Conservation (phyloP, 2,329 filamentous ascomycete species). For the Colletotrichum destructivum region DNA sequence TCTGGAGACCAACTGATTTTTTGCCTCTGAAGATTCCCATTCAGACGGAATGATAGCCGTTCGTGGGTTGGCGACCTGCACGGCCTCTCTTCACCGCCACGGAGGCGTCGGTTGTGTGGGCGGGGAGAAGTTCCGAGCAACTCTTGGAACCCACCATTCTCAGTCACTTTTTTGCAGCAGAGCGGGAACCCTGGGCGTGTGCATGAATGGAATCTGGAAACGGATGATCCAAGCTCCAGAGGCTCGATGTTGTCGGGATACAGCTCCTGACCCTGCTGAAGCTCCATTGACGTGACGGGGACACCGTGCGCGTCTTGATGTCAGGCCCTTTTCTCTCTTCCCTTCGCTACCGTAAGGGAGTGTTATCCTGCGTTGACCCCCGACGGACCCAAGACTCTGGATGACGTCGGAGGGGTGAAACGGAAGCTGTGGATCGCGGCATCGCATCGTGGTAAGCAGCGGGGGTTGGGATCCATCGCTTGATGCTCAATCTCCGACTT, state of each 20-base stretch:
- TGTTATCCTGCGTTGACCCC: background rate
- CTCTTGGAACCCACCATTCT: constrained; percentile 36
- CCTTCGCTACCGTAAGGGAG: background rate
- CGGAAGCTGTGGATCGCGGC: constrained; percentile 40
- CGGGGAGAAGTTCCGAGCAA: constrained; percentile 36
- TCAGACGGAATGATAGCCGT: constrained; percentile 31
- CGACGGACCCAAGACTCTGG: constrained; percentile 34
- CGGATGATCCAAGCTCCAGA: constrained; percentile 32
- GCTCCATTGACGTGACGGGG: constrained; percentile 13
- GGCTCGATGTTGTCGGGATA: constrained; percentile 12
- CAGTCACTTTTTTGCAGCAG: constrained; percentile 36
- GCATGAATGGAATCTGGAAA: constrained; percentile 37
- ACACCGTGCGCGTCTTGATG: constrained; percentile 14
- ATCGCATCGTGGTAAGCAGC: constrained; percentile 36
- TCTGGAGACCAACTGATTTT: constrained; percentile 31
- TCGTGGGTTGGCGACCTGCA: constrained; percentile 38
- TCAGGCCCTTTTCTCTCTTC: background rate
- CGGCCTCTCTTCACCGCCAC: constrained; percentile 40
- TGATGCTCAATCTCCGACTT: constrained; percentile 42
- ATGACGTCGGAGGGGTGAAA: constrained; percentile 41
- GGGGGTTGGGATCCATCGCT: constrained; percentile 40
- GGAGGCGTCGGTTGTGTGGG: constrained; percentile 37
- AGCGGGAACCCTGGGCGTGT: constrained; percentile 36
- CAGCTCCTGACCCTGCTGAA: constrained; percentile 27
- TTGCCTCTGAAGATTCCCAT: constrained; percentile 29